Evolutionary conservation across 352 stramenopile species (phyloP).

Genomic region (Globisporangium alternatum): DNA sequence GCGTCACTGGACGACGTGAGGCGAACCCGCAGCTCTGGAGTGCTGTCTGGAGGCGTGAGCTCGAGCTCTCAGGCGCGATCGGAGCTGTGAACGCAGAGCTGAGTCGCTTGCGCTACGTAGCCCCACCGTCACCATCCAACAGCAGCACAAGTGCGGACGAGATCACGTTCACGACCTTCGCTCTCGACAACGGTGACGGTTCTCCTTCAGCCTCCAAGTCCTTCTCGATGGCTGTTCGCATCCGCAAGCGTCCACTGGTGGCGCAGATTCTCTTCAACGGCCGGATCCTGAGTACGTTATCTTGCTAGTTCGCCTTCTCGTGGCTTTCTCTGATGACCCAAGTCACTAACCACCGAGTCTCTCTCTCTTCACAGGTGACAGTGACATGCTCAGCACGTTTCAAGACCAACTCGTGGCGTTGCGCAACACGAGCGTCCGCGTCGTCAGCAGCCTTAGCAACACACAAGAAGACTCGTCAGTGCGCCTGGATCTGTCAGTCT

Average conservation of each 20-base stretch:
- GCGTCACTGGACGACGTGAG: background rate
- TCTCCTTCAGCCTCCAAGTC: background rate
- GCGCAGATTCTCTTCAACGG: conserved; percentile 1
- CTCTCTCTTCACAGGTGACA: conserved; percentile 1
- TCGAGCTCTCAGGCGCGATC: conserved; percentile 9
- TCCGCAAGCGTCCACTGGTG: conserved; percentile 5
- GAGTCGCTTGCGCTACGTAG: conserved; percentile 7
- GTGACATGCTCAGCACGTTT: background rate
- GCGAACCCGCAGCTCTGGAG: background rate
- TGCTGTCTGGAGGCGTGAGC: conserved; percentile 7
- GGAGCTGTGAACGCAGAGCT: conserved; percentile 9
- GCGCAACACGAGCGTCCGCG: conserved; percentile 8
- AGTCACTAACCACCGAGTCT: background rate
- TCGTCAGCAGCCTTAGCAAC: background rate
- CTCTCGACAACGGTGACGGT: background rate
- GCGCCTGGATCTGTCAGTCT: conserved; percentile 12
- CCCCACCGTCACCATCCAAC: background rate
- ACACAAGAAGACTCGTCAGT: background rate
- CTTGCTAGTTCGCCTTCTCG: background rate
- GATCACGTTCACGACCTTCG: conserved; percentile 8
- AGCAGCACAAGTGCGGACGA: background rate
- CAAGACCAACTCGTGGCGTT: conserved; percentile 9
- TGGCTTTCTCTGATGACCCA: background rate
- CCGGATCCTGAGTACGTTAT: conserved; percentile 3
- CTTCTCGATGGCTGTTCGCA: conserved; percentile 1